phyloP scores from a whole-genome alignment of 306 rosid species.

The Cotoneaster glaucophyllus region DNA sequence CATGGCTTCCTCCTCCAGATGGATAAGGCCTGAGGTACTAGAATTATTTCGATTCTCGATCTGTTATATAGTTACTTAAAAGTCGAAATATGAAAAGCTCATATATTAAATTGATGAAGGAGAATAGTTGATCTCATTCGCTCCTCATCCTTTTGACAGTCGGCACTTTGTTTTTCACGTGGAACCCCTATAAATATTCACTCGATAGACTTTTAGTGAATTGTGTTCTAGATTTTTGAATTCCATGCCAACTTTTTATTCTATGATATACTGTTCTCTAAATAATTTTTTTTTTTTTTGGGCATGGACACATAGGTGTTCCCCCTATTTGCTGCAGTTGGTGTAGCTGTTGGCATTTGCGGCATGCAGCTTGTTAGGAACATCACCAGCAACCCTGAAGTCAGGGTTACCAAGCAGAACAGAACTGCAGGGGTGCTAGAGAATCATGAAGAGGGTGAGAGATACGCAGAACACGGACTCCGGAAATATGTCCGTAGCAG shows the following conservation, averaged over 20 bases:
- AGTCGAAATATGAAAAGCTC: too few species aligned
- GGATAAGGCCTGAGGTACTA: conserved; percentile 85
- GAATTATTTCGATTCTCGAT: background rate
- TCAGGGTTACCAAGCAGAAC: conserved; percentile 78
- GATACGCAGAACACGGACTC: conserved; percentile 25
- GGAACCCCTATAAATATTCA: too few species aligned
- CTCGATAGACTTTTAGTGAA: background rate
- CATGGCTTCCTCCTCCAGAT: conserved; percentile 36
- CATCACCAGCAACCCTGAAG: conserved; percentile 74
- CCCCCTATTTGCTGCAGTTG: conserved; percentile 73
- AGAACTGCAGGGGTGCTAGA: conserved; percentile 91
- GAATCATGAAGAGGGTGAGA: conserved; percentile 53
- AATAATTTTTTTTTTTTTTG: background rate
- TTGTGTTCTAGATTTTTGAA: background rate
- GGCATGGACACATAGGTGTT: conserved; percentile 45
- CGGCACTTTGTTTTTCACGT: too few species aligned
- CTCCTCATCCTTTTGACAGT: too few species aligned
- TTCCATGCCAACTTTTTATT: background rate
- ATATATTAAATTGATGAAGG: too few species aligned
- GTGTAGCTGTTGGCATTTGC: conserved; percentile 81
- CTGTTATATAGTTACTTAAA: too few species aligned
- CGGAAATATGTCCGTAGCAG: conserved; percentile 67
- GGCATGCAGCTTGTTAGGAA: conserved; percentile 82
- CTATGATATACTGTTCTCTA: background rate
- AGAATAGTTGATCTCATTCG: too few species aligned